These are phyloP conservation scores for Talaromyces rugulosus DNA, from an alignment of 2,329 filamentous ascomycete genomes.

Conservation along the genomic window DNA sequence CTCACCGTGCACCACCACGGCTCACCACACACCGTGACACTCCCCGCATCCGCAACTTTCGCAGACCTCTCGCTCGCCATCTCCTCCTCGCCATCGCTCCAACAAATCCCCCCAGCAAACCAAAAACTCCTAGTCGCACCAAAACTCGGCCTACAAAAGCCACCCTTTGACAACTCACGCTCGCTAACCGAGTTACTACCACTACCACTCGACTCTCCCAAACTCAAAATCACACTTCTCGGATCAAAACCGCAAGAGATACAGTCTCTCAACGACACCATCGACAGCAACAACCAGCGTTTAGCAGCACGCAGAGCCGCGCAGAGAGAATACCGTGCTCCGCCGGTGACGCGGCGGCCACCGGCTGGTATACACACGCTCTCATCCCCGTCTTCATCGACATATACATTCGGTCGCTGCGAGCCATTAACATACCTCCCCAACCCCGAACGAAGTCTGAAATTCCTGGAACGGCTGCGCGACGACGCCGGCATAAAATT, in stretches of 20 bases:
- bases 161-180: slow-evolving; percentile 38
- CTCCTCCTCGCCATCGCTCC: slow-evolving; percentile 25
- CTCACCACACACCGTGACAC: slow-evolving; percentile 45
- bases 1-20: slow-evolving; percentile 52
- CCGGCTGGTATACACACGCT: slow-evolving; percentile 26
- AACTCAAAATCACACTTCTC: slow-evolving; percentile 45
- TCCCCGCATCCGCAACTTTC: slow-evolving; percentile 50
- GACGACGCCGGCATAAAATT: slow-evolving; percentile 80
- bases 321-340: slow-evolving; percentile 14
- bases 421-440: slow-evolving; percentile 74
- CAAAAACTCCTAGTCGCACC: slow-evolving; percentile 45
- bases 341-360: slow-evolving; percentile 8
- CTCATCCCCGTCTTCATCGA: slow-evolving; percentile 50
- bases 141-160: slow-evolving; percentile 44
- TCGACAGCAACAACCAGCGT: slow-evolving; percentile 22
- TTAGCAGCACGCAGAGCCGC: slow-evolving; percentile 27
- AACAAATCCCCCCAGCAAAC: slow-evolving; percentile 35
- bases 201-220: slow-evolving; percentile 29
- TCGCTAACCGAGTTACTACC: slow-evolving; percentile 30
- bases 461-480: slow-evolving; percentile 70
- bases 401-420: slow-evolving; percentile 77
- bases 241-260: slow-evolving; percentile 42
- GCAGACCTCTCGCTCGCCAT: slow-evolving; percentile 36
- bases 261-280: slow-evolving; percentile 36
- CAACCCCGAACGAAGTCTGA: slow-evolving; percentile 64